Percentiles rank a stretch among this genome's conserved stretches.
Conservation (phyloP, 2,329 filamentous ascomycete genomes). For the Nigrograna mackinnonii region DNA sequence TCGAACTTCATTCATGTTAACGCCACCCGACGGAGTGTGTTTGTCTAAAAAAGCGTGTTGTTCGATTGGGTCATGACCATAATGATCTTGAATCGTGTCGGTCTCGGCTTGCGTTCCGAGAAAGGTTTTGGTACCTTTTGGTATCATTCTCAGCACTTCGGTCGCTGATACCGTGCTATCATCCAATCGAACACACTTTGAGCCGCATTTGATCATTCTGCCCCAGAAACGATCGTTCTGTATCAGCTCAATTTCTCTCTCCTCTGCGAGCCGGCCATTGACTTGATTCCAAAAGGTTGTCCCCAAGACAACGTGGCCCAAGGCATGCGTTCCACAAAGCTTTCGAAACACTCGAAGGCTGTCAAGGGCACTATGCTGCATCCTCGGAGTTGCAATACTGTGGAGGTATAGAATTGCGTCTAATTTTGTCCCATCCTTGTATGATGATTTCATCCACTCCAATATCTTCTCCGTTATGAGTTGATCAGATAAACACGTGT, state of each 20-base stretch:
- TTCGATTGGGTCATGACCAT: too few species aligned
- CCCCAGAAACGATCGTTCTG: neutral
- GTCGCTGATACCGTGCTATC: neutral
- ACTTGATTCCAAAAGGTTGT: slow-evolving; percentile 47
- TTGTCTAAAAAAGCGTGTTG: too few species aligned
- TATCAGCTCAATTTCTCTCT: slow-evolving; percentile 4
- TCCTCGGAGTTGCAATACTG: slow-evolving; percentile 47
- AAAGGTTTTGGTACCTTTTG: neutral
- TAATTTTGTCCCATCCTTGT: slow-evolving; percentile 35
- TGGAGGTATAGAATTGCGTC: slow-evolving; percentile 53
- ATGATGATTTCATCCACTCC: slow-evolving; percentile 38
- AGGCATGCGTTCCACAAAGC: slow-evolving; percentile 45
- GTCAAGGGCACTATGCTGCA: slow-evolving; percentile 42
- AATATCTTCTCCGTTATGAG: slow-evolving; percentile 48
- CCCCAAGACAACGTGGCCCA: slow-evolving; percentile 46
- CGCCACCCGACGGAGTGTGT: too few species aligned
- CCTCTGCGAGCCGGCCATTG: neutral
- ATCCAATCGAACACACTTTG: neutral
- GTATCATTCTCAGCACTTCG: neutral
- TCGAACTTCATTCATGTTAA: too few species aligned
- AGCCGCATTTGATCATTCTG: neutral
- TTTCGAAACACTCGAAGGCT: slow-evolving; percentile 52
- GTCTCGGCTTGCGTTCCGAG: neutral
- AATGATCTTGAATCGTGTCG: too few species aligned
- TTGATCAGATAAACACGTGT: slow-evolving; percentile 46